These are phyloP conservation scores for Digitaria exilis DNA, from an alignment of 202 grass and related monocot species.

Conservation along the genomic window DNA sequence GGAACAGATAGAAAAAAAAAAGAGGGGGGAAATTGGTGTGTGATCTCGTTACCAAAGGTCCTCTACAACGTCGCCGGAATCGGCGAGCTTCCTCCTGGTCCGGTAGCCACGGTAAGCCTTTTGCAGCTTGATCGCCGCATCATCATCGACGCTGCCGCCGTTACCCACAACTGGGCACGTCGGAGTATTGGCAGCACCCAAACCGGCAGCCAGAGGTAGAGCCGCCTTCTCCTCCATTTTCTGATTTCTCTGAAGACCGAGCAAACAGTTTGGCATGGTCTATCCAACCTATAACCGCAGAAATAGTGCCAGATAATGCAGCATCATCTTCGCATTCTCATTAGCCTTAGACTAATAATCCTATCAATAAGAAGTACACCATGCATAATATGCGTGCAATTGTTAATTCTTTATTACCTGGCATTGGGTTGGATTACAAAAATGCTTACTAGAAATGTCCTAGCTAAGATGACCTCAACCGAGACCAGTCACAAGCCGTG, in stretches of 20 bases:
- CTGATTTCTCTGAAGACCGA: background rate
- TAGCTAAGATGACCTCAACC: no score
- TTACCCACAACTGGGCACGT: background rate
- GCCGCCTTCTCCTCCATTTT: background rate
- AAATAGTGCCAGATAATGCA: no score
- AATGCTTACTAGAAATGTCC: no score
- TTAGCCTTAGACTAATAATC: background rate
- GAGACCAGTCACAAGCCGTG: no score
- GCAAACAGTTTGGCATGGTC: background rate
- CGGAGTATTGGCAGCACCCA: background rate
- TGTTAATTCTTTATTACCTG: no score
- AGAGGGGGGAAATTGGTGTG: background rate
- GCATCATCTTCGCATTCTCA: slow-evolving; percentile 7
- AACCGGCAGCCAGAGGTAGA: no score
- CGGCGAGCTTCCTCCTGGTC: slow-evolving; percentile 77
- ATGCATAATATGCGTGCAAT: no score
- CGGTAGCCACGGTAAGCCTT: slow-evolving; percentile 90
- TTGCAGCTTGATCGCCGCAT: slow-evolving; percentile 39
- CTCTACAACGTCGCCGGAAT: slow-evolving; percentile 86
- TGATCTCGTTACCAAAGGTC: slow-evolving; percentile 69
- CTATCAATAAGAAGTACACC: no score
- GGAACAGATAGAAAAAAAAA: background rate
- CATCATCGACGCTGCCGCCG: background rate
- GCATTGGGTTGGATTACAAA: no score
- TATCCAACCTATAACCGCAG: no score